A percentile compares a stretch with the other conserved stretches of the same genome.
phyloP scores from a whole-genome alignment of 192 early-diverging fungal species.

The Cetraspora pellucida region DNA sequence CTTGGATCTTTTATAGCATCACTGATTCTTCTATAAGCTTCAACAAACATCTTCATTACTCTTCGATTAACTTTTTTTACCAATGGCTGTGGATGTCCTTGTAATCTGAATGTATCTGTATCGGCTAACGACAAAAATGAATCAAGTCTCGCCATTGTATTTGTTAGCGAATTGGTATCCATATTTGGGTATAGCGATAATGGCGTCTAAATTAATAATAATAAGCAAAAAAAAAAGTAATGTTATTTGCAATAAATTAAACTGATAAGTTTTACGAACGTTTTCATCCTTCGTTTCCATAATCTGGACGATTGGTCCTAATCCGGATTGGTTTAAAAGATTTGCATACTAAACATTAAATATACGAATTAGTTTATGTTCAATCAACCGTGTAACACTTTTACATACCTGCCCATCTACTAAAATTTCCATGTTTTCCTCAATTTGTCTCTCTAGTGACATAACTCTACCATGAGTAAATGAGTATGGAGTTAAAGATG shows the following conservation, averaged over 20 bases:
- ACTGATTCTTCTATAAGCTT: slow-evolving; percentile 59
- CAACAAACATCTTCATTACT: slow-evolving; percentile 62
- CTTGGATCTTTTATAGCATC: slow-evolving; percentile 59
- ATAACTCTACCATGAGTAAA: slow-evolving; percentile 64
- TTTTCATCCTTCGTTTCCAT: slow-evolving; percentile 57
- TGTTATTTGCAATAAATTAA: slow-evolving; percentile 33
- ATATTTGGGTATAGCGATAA: slow-evolving; percentile 55
- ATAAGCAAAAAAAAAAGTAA: not conserved
- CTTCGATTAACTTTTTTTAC: slow-evolving; percentile 54
- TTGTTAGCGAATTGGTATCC: slow-evolving; percentile 53
- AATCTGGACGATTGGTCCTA: slow-evolving; percentile 54
- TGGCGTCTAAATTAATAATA: slow-evolving; percentile 50
- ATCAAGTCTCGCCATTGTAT: slow-evolving; percentile 64
- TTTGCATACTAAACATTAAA: slow-evolving; percentile 50
- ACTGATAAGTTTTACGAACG: slow-evolving; percentile 41
- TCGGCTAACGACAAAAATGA: slow-evolving; percentile 63
- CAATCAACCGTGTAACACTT: not conserved
- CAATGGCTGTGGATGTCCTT: slow-evolving; percentile 53
- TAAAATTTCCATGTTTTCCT: slow-evolving; percentile 62
- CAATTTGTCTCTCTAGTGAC: slow-evolving; percentile 62
- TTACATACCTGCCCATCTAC: slow-evolving; percentile 64
- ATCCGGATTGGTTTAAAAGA: slow-evolving; percentile 67
- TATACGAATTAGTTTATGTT: not conserved
- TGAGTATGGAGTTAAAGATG: slow-evolving; percentile 61
- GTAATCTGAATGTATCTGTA: slow-evolving; percentile 60